Conservation (phyloP, 768 basidiomycete species). For the Kondoa malvinella region DNA sequence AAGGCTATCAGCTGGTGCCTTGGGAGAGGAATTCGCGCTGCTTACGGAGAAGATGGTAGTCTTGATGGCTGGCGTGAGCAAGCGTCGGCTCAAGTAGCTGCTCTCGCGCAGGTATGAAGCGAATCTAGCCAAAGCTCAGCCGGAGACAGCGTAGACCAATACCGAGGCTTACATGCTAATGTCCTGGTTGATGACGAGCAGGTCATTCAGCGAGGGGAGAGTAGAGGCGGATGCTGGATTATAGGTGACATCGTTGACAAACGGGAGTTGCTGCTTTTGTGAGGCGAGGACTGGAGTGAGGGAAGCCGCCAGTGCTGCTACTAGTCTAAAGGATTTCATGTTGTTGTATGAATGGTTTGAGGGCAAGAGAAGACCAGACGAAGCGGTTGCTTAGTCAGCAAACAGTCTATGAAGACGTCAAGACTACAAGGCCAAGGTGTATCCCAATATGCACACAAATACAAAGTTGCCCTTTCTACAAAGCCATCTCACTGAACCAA, state of each 20-base stretch:
- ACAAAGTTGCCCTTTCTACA: neutral
- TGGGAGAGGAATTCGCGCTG: no score
- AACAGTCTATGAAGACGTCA: neutral
- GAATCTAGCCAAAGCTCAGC: neutral
- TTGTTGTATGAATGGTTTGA: no score
- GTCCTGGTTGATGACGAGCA: neutral
- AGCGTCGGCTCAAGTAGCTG: neutral
- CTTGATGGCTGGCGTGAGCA: neutral
- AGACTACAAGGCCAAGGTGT: neutral
- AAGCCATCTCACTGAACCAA: slow-evolving; percentile 15
- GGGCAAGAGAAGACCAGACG: no score
- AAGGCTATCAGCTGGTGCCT: no score
- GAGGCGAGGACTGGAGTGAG: neutral
- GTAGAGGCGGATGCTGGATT: neutral
- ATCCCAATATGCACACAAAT: neutral
- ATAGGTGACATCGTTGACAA: neutral
- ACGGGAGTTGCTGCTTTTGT: neutral
- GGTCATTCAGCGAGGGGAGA: neutral
- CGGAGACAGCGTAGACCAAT: neutral
- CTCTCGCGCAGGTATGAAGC: neutral
- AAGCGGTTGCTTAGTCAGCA: no score
- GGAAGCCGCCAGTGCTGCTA: neutral
- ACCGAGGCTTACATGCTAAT: neutral
- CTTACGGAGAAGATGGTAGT: neutral
- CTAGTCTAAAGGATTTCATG: no score